Evolutionary conservation across 345 rosid genomes (phyloP), one percentile per base, ranked within the genome.

Genomic region (Populus ilicifolia): DNA sequence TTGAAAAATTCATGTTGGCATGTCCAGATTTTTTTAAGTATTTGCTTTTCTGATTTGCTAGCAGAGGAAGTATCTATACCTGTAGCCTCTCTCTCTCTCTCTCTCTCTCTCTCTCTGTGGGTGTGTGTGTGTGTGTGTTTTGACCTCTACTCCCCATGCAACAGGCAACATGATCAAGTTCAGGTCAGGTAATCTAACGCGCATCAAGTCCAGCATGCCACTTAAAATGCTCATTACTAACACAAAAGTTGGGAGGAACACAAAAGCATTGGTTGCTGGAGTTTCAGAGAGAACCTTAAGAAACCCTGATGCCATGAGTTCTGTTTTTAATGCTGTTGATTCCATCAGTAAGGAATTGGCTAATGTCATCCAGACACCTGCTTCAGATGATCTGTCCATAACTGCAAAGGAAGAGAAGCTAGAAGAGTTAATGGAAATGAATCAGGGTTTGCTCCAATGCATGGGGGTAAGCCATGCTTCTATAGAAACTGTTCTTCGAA

Each of bases 401-500:
- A 81, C 88, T 2, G 85, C 86, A 73, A 91, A 87, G 75, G 97
- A 96, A 90, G 93, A 72, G 76, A 89, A 80, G 81, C 76, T 96
- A 63, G 87, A 84, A 88, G 97, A 94, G 84, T 83, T 96, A 70
- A 91, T 94, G 90, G 97, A 94, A 82, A 89, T 94, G 89, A 96
- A 91, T 81, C 99, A 96, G 80, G 98, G 98, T 29, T 75, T 96
- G 72, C 96, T 96, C 21, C 93, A 90, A 69, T 89, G 90, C 59
- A 89, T 96, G 95, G 99, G 98, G 25, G 97, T 96, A 65, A 92
- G 96, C 83, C 97, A 94, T 83, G 85, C 88, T 71, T 89, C 93
- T 5, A 94, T 94, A 17, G 97, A 96, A 78, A 85, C 90, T 41
- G 92, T 96, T 77, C 89, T 96, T 38, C 85, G 78, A 64, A 90